A percentile compares a stretch with the other conserved stretches of the same genome.
These are phyloP conservation scores for Zelonia costaricensis DNA, from an alignment of 208 protist species.

Conservation along the genomic window DNA sequence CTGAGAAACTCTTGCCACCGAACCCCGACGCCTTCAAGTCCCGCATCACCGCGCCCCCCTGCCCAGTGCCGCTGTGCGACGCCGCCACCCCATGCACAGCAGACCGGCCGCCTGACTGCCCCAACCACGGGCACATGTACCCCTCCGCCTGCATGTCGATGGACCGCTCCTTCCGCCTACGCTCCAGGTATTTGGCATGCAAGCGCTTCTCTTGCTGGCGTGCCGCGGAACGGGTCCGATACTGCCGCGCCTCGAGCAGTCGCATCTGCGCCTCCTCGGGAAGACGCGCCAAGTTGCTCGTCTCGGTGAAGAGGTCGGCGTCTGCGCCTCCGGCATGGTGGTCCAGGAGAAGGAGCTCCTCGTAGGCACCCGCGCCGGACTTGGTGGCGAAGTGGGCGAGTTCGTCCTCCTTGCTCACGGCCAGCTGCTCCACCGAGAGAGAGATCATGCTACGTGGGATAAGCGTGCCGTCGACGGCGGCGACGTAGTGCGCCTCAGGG, in stretches of 20 bases:
- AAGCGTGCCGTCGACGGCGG: constrained; percentile 70
- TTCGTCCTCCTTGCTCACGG: constrained; percentile 63
- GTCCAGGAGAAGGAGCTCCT: constrained; percentile 53
- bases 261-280: constrained; percentile 34
- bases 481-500: constrained; percentile 42
- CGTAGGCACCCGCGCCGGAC: constrained; percentile 70
- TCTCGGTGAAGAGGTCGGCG: constrained; percentile 52
- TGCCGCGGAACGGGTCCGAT: constrained; percentile 40
- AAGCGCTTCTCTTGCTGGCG: constrained; percentile 45
- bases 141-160: constrained; percentile 87
- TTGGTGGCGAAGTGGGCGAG: constrained; percentile 63
- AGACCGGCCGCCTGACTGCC: constrained; percentile 27
- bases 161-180: constrained; percentile 67
- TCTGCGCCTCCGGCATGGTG: constrained; percentile 10
- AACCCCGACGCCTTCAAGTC: constrained; percentile 77
- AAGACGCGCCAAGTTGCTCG: constrained; percentile 26
- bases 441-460: constrained; percentile 82
- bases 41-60: constrained; percentile 54
- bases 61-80: constrained; percentile 22
- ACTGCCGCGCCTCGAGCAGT: constrained; percentile 17
- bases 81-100: constrained; percentile 43
- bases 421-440: constrained; percentile 57
- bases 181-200: constrained; percentile 74
- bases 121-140: constrained; percentile 90
- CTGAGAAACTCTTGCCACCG: constrained; percentile 85